Evolutionary conservation across 305 asterid genomes (phyloP).

Genomic region (Galium porrigens): DNA sequence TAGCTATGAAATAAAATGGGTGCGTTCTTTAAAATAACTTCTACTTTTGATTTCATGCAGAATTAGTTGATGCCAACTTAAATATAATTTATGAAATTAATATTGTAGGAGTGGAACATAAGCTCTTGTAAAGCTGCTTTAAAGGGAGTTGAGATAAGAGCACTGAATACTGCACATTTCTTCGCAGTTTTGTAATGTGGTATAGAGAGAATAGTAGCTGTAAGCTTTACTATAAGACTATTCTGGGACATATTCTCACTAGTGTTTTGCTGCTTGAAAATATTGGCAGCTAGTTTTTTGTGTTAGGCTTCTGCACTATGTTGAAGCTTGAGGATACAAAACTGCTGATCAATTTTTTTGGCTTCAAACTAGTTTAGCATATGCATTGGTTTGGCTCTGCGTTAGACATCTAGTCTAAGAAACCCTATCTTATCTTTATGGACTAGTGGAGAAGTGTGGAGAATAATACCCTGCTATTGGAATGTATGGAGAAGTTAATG

Average conservation of each 20-base stretch:
- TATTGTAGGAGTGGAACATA: not conserved
- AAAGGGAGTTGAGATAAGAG: not conserved
- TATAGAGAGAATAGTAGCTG: not conserved
- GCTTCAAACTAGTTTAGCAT: not conserved
- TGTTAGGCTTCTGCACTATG: not conserved
- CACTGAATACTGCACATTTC: not conserved
- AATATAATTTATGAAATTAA: not conserved
- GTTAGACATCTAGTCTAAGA: no score
- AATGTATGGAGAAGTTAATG: no score
- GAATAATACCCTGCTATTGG: no score
- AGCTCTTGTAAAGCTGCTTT: not conserved
- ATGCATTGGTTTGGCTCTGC: no score
- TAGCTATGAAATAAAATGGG: not conserved
- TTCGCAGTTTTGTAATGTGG: not conserved
- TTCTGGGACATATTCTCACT: not conserved
- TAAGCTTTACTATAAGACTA: no score
- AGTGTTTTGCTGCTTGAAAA: not conserved
- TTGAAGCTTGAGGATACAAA: not conserved
- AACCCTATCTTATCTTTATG: no score
- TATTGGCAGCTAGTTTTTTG: not conserved
- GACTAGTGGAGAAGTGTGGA: no score
- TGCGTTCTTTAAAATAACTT: not conserved
- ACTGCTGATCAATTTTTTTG: not conserved
- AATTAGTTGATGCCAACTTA: not conserved
- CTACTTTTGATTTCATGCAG: not conserved